Evolutionary conservation across 805 yeast genomes (phyloP), one percentile per base, ranked within the genome.

Genomic region (Wickerhamiella occidentalis): DNA sequence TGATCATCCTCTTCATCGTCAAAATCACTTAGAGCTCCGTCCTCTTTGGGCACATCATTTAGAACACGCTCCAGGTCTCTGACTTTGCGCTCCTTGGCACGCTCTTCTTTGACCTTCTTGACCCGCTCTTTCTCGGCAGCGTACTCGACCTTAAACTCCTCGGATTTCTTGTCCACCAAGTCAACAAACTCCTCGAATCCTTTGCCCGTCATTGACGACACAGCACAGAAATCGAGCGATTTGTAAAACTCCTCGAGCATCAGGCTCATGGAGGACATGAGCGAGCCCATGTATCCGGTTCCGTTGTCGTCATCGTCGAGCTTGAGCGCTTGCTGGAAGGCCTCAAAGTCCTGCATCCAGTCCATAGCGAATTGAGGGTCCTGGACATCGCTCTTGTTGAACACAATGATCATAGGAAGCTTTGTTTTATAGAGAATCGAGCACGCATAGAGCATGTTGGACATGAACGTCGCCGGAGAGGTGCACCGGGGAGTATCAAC

Each of bases 391-490:
- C 92, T 84, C 67, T 92, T 92, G 69, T 92, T 92, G 72, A 92
- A 92, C 1, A 92, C 98, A 23, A 92, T 75, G 58, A 92, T 82
- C 95, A 92, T 87, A 15, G 99, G 99, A 50, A 92, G 73, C 62
- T 90, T 88, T 19, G 96, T 90, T 67, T 92, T 92, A 70, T 92
- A 92, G 43, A 92, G 73, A 46, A 92, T 90, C 6, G 97, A 90
- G 68, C 98, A 92, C 0, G 99, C 98, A 62, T 92, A 92, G 29
- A 92, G 75, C 99, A 92, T 92, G 65, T 92, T 92, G 48, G 97
- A 88, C 77, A 92, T 92, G 65, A 92, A 92, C 1, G 99, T 92
- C 0, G 96, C 84, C 40, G 98, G 98, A 1, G 94, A 80, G 1
- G 94, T 71, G 53, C 88, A 83, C 63, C 98, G 75, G 46, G 98